Percentiles rank a stretch among this genome's conserved stretches.
These are phyloP conservation scores for Choiromyces venosus DNA, from an alignment of 495 filamentous ascomycete genomes.

Conservation along the genomic window DNA sequence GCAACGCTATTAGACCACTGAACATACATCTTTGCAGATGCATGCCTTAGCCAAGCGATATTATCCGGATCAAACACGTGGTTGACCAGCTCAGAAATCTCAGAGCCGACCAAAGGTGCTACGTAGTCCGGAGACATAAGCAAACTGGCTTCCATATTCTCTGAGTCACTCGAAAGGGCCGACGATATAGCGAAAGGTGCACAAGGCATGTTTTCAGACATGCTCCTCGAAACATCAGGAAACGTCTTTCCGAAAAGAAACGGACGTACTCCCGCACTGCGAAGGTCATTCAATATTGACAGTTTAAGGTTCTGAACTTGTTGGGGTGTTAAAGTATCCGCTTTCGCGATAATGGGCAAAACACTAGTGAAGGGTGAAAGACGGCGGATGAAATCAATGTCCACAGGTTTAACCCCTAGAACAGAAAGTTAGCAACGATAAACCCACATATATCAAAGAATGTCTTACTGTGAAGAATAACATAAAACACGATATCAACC, in stretches of 20 bases:
- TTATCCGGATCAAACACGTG: conserved; percentile 74
- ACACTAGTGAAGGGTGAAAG: conserved; percentile 78
- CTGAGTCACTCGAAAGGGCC: conserved; percentile 65
- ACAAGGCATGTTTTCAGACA: conserved; percentile 39
- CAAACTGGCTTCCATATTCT: conserved; percentile 90
- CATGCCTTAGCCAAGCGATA: conserved; percentile 78
- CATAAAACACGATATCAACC: conserved; percentile 82
- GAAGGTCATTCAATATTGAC: conserved; percentile 56
- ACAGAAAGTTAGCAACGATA: conserved; percentile 25
- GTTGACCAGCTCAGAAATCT: conserved; percentile 64
- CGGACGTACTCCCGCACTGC: conserved; percentile 55
- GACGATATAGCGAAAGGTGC: conserved; percentile 78
- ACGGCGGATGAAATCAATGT: conserved; percentile 69
- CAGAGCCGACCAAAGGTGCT: conserved; percentile 72
- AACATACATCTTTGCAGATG: conserved; percentile 81
- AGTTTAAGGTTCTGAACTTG: conserved; percentile 60
- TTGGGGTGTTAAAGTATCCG: conserved; percentile 61
- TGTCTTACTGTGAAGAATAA: conserved; percentile 60
- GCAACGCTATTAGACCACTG: conserved; percentile 50
- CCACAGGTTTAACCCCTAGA: conserved; percentile 63
- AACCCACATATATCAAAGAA: conserved; percentile 4
- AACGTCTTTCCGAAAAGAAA: conserved; percentile 60
- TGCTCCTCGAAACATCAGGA: conserved; percentile 34
- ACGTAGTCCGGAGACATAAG: conserved; percentile 94
- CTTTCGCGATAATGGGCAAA: conserved; percentile 73